Evolutionary conservation across 306 rosid species (phyloP).

Genomic region (Cicer cuneatum): DNA sequence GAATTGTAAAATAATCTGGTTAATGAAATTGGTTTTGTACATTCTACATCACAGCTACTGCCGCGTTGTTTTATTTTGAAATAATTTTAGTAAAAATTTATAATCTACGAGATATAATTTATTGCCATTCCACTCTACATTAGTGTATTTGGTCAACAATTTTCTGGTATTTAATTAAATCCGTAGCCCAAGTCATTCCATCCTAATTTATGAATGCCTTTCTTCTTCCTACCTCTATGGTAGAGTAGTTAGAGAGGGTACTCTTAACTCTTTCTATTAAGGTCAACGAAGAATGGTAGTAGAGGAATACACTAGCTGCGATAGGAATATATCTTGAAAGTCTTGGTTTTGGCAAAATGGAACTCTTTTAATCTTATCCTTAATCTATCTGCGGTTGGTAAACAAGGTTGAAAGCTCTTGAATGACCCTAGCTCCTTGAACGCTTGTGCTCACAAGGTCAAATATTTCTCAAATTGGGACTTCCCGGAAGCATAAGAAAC

Average conservation of each 20-base stretch:
- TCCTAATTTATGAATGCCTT: not conserved
- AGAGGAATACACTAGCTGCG: no score
- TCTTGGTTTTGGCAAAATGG: no score
- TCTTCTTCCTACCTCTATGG: not conserved
- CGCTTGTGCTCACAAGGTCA: no score
- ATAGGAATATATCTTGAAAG: no score
- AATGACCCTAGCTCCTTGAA: no score
- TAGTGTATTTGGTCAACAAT: not conserved
- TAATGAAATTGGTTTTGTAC: conserved; percentile 26
- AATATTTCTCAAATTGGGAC: no score
- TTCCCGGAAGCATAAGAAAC: no score
- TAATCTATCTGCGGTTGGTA: no score
- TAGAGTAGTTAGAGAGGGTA: not conserved
- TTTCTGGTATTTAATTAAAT: not conserved
- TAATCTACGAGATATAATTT: not conserved
- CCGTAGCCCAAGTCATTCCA: not conserved
- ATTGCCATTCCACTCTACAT: conserved; percentile 1
- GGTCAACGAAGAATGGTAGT: no score
- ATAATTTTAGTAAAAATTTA: conserved; percentile 2
- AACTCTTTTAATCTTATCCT: no score
- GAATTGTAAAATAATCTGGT: conserved; percentile 37
- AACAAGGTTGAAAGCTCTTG: no score
- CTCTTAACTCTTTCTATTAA: not conserved
- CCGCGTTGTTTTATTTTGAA: conserved; percentile 1
- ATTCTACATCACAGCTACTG: conserved; percentile 37